These are phyloP conservation scores for Beauveria sp. DNA, from an alignment of 2,329 filamentous ascomycete genomes.

Conservation along the genomic window DNA sequence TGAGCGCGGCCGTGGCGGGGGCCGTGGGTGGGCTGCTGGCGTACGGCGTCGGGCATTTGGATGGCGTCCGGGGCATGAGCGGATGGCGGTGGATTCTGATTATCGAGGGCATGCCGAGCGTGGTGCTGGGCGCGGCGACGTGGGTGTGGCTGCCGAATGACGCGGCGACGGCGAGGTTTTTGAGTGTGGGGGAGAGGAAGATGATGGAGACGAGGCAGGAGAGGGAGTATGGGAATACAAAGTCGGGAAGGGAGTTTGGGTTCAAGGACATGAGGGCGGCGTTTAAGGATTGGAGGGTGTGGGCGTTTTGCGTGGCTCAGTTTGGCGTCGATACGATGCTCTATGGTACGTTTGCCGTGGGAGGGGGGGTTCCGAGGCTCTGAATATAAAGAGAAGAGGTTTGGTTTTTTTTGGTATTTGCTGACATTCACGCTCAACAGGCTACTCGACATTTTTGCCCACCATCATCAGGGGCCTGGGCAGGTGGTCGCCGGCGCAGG, in stretches of 20 bases:
- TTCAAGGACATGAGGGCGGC: conserved; percentile 58
- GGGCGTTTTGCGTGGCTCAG: conserved; percentile 59
- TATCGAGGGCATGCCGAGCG: conserved; percentile 39
- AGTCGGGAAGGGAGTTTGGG: conserved; percentile 37
- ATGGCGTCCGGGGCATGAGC: conserved; percentile 53
- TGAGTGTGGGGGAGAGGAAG: conserved; percentile 53
- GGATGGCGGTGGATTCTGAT: conserved; percentile 70
- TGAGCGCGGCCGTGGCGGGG: conserved; percentile 62
- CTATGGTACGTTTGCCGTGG: conserved; percentile 38
- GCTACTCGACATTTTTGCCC: conserved; percentile 70
- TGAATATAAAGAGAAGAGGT: neutral
- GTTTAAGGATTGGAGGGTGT: conserved; percentile 70
- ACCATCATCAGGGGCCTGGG: conserved; percentile 69
- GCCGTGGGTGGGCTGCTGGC: conserved; percentile 66
- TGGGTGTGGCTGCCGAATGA: conserved; percentile 31
- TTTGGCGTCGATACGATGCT: conserved; percentile 72
- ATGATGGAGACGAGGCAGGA: conserved; percentile 43
- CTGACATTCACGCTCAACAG: conserved; percentile 23
- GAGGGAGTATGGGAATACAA: conserved; percentile 41
- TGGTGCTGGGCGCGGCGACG: conserved; percentile 26
- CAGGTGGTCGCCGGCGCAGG: conserved; percentile 52
- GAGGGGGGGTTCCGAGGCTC: too few relatives aligned
- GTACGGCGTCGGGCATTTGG: conserved; percentile 66
- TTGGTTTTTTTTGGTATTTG: neutral
- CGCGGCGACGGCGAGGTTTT: conserved; percentile 49